Percentiles rank a stretch among this genome's conserved stretches.
Evolutionary conservation across 331 rosid species (phyloP).

Genomic region (Rosa hybrid): DNA sequence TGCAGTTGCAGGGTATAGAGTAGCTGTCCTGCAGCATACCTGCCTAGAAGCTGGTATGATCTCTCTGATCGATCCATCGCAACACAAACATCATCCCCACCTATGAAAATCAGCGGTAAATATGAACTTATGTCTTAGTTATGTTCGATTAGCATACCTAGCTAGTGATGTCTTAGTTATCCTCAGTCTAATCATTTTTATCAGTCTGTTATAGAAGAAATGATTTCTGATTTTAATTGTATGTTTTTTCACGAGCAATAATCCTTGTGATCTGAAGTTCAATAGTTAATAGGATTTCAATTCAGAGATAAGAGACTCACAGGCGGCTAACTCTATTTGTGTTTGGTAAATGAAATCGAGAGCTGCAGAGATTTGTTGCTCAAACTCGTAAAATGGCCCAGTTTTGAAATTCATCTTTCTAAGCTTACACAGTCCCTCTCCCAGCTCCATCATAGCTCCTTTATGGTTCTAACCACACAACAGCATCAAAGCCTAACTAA

Average conservation of each 20-base stretch:
- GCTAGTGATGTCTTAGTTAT: too few relatives aligned
- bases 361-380: conserved; percentile 72
- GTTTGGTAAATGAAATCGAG: conserved; percentile 78
- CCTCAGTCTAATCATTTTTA: too few relatives aligned
- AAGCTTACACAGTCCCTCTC: conserved; percentile 84
- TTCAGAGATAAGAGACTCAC: conserved; percentile 43
- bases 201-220: not conserved
- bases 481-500: not conserved
- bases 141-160: not conserved
- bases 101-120: conserved; percentile 34
- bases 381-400: conserved; percentile 75
- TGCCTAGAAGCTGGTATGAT: conserved; percentile 84
- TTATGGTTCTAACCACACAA: conserved; percentile 61
- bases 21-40: conserved; percentile 81
- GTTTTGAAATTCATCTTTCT: conserved; percentile 72
- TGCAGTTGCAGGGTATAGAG: conserved; percentile 61
- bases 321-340: conserved; percentile 92
- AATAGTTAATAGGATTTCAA: not conserved
- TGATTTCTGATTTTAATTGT: too few relatives aligned
- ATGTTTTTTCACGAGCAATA: too few relatives aligned
- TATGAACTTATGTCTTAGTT: not conserved
- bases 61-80: conserved; percentile 88
- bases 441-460: conserved; percentile 98
- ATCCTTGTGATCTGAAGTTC: not conserved
- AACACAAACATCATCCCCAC: conserved; percentile 72